Conservation (phyloP, 2,329 filamentous ascomycete species). For the Aureobasidium uvarum region DNA sequence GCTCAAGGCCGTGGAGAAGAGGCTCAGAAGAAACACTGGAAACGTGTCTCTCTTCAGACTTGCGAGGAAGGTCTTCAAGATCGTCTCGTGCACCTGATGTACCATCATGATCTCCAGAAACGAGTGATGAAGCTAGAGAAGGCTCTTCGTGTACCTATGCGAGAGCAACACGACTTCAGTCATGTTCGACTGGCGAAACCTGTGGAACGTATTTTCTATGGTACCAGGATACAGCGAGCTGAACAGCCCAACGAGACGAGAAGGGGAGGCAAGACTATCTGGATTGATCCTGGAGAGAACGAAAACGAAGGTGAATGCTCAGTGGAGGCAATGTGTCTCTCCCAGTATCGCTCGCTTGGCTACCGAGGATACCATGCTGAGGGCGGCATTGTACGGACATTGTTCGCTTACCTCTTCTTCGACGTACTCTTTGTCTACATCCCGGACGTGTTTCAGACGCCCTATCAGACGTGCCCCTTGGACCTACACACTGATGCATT, state of each 20-base stretch:
- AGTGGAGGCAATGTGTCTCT: slow-evolving; percentile 93
- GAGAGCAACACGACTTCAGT: slow-evolving; percentile 88
- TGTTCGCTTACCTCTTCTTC: slow-evolving; percentile 81
- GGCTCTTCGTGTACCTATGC: slow-evolving; percentile 73
- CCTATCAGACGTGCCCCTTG: slow-evolving; percentile 88
- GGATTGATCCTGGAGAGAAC: slow-evolving; percentile 66
- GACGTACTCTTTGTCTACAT: slow-evolving; percentile 91
- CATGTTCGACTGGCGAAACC: slow-evolving; percentile 78
- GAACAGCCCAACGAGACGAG: slow-evolving; percentile 32
- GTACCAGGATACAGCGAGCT: slow-evolving; percentile 64
- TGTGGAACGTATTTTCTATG: slow-evolving; percentile 70
- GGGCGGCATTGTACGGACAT: slow-evolving; percentile 84
- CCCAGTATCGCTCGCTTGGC: slow-evolving; percentile 74
- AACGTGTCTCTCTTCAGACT: slow-evolving; percentile 68
- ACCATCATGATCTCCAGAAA: slow-evolving; percentile 89
- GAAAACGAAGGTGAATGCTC: slow-evolving; percentile 65
- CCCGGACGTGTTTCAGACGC: slow-evolving; percentile 95
- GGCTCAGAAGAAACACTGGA: slow-evolving; percentile 78
- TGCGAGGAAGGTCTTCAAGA: slow-evolving; percentile 88
- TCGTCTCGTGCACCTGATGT: slow-evolving; percentile 83
- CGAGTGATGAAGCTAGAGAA: slow-evolving; percentile 89
- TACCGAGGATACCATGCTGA: slow-evolving; percentile 97
- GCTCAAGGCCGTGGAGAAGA: slow-evolving; percentile 52
- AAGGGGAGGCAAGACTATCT: slow-evolving; percentile 71
- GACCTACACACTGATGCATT: slow-evolving; percentile 94